A percentile compares a stretch with the other conserved stretches of the same genome.
Evolutionary conservation across 2,329 filamentous ascomycete species (phyloP).

Genomic region (Mycosphaerella sp.): DNA sequence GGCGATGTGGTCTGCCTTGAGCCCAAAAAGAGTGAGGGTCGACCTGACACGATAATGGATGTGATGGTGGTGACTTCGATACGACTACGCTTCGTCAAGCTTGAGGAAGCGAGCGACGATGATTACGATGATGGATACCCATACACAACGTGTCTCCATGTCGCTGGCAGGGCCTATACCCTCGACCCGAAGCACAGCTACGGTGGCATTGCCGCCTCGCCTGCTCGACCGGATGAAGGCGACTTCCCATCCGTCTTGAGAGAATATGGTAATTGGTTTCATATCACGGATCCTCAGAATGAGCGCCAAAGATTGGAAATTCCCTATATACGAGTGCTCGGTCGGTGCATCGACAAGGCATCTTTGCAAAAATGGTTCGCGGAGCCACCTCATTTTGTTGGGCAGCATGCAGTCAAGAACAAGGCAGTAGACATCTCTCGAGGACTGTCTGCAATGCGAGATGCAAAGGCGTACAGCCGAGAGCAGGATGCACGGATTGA

Average conservation of each 20-base stretch:
- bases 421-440: slow-evolving; percentile 15
- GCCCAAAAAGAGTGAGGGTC: slow-evolving; percentile 19
- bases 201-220: slow-evolving; percentile 30
- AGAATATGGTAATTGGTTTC: slow-evolving; percentile 49
- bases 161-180: slow-evolving; percentile 48
- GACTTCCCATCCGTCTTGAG: slow-evolving; percentile 22
- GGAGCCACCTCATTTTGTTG: slow-evolving; percentile 13
- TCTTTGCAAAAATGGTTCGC: slow-evolving; percentile 44
- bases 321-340: slow-evolving; percentile 48
- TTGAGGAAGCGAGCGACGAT: slow-evolving; percentile 43
- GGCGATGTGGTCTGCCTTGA: slow-evolving; percentile 51
- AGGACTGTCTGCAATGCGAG: slow-evolving; percentile 43
- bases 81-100: slow-evolving; percentile 43
- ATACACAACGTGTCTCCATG: slow-evolving; percentile 42
- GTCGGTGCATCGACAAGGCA: slow-evolving; percentile 49
- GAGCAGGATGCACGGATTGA: slow-evolving; percentile 45
- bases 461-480: slow-evolving; percentile 44
- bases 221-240: slow-evolving; percentile 11
- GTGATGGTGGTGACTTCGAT: slow-evolving; percentile 51
- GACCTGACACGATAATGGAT: slow-evolving; percentile 39
- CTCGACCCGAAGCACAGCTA: slow-evolving; percentile 31
- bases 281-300: slow-evolving; percentile 38
- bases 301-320: slow-evolving; percentile 37
- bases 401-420: slow-evolving; percentile 1
- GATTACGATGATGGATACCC: slow-evolving; percentile 38